A percentile compares a stretch with the other conserved stretches of the same genome.
Evolutionary conservation across 2,329 filamentous ascomycete species (phyloP).

Genomic region (Lasiodiplodia hormozganensis): DNA sequence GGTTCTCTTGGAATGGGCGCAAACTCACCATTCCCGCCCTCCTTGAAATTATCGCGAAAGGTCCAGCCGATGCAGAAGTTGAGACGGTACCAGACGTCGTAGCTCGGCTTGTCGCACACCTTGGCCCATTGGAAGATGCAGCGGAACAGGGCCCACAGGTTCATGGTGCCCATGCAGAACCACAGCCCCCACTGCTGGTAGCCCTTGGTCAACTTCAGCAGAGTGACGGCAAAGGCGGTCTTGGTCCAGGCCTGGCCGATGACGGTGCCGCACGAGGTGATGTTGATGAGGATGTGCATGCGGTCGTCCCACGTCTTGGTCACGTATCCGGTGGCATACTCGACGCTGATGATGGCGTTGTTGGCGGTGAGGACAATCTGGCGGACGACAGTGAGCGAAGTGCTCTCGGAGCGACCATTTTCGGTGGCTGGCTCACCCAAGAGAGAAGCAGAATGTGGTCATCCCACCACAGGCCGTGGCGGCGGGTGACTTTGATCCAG

Average conservation of each 20-base stretch:
- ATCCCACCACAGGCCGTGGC: conserved; percentile 50
- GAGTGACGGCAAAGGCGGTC: conserved; percentile 49
- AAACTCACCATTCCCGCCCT: conserved; percentile 58
- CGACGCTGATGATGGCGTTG: conserved; percentile 54
- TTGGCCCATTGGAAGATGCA: conserved; percentile 59
- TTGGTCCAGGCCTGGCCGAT: conserved; percentile 48
- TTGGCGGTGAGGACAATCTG: conserved; percentile 54
- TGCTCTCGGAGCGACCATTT: not conserved
- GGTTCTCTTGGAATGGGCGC: too few species aligned
- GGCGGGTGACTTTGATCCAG: conserved; percentile 47
- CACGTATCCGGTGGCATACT: conserved; percentile 59
- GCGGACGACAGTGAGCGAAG: conserved; percentile 13
- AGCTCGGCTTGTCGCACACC: conserved; percentile 51
- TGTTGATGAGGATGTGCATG: conserved; percentile 62
- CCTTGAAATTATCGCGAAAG: conserved; percentile 55
- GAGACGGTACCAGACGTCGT: conserved; percentile 57
- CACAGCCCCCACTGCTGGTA: conserved; percentile 55
- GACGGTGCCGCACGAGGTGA: conserved; percentile 48
- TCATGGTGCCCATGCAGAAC: conserved; percentile 60
- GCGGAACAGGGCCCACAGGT: conserved; percentile 56
- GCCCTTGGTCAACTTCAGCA: conserved; percentile 53
- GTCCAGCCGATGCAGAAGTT: conserved; percentile 52
- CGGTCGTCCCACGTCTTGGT: conserved; percentile 57
- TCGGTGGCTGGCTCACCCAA: conserved; percentile 41
- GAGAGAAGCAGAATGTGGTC: conserved; percentile 47